Evolutionary conservation across 305 asterid species (phyloP).

Genomic region (Rubia tinctorum): DNA sequence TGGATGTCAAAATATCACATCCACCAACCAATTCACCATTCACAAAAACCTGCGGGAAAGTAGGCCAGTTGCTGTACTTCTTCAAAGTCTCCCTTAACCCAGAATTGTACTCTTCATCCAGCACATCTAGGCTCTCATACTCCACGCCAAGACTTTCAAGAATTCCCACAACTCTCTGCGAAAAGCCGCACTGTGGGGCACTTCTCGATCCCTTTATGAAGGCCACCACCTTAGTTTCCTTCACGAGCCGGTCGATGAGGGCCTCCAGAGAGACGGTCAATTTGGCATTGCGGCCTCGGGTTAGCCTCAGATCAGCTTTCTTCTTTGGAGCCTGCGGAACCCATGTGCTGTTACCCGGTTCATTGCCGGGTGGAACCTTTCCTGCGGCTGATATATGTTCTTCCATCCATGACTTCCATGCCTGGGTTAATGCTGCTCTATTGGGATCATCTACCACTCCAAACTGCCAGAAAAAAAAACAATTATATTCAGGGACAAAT

Average conservation of each 20-base stretch:
- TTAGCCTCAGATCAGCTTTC: conserved; percentile 77
- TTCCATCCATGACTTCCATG: conserved; percentile 98
- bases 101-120: conserved; percentile 70
- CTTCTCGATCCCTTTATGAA: conserved; percentile 93
- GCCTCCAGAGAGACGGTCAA: conserved; percentile 72
- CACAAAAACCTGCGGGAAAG: conserved; percentile 84
- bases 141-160: conserved; percentile 79
- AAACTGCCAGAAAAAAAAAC: conserved; percentile 37
- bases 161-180: conserved; percentile 75
- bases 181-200: conserved; percentile 87
- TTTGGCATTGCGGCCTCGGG: conserved; percentile 76
- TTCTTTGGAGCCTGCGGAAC: conserved; percentile 63
- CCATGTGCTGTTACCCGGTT: conserved; percentile 82
- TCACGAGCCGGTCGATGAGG: conserved; percentile 76
- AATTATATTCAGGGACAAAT: not conserved
- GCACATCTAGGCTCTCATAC: conserved; percentile 82
- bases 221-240: conserved; percentile 91
- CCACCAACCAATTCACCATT: conserved; percentile 89
- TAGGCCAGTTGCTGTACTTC: conserved; percentile 89
- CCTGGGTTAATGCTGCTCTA: conserved; percentile 69
- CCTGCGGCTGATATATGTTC: conserved; percentile 77
- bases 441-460: conserved; percentile 76
- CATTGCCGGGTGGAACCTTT: conserved; percentile 86
- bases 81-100: conserved; percentile 88
- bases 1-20: conserved; percentile 81